Conservation (phyloP, 192 early-diverging fungal genomes). For the Mortierella antarctica region DNA sequence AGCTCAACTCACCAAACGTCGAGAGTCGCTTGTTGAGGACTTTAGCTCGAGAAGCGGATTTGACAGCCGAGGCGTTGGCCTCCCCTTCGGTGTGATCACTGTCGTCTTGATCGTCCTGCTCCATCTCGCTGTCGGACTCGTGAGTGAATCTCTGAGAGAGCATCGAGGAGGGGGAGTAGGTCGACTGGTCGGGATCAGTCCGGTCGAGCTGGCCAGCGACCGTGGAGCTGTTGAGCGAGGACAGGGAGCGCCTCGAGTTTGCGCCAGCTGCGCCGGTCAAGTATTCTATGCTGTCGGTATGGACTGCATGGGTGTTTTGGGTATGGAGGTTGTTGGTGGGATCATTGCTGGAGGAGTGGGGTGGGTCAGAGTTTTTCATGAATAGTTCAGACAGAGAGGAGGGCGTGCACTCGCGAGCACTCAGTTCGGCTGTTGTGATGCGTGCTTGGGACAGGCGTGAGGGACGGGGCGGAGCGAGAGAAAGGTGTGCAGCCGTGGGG, state of each 20-base stretch:
- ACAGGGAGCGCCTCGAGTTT: not conserved
- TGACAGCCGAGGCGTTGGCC: slow-evolving; percentile 1
- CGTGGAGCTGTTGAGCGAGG: not conserved
- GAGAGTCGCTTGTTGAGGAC: slow-evolving; percentile 10
- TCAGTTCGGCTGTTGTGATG: too few species aligned
- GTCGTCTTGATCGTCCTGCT: slow-evolving; percentile 32
- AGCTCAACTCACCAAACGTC: slow-evolving; percentile 19
- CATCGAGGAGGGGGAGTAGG: slow-evolving; percentile 1
- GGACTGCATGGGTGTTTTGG: not conserved
- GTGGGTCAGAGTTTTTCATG: slow-evolving; percentile 36
- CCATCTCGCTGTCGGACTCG: slow-evolving; percentile 29
- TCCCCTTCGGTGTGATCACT: slow-evolving; percentile 53
- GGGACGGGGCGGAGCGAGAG: too few species aligned
- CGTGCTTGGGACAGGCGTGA: too few species aligned
- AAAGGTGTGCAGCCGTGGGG: too few species aligned
- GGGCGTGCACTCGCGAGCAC: not conserved
- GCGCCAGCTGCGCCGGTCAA: not conserved
- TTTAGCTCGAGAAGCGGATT: slow-evolving; percentile 16
- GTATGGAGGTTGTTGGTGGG: slow-evolving; percentile 2
- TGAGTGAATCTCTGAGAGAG: slow-evolving; percentile 43
- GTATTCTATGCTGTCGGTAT: slow-evolving; percentile 2
- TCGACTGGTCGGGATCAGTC: slow-evolving; percentile 4
- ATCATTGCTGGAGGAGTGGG: slow-evolving; percentile 22
- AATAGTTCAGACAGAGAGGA: not conserved
- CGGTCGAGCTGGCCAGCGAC: not conserved